Percentiles rank a stretch among this genome's conserved stretches.
phyloP scores from a whole-genome alignment of 163 green algal species.

The Smithsoniella earleae region DNA sequence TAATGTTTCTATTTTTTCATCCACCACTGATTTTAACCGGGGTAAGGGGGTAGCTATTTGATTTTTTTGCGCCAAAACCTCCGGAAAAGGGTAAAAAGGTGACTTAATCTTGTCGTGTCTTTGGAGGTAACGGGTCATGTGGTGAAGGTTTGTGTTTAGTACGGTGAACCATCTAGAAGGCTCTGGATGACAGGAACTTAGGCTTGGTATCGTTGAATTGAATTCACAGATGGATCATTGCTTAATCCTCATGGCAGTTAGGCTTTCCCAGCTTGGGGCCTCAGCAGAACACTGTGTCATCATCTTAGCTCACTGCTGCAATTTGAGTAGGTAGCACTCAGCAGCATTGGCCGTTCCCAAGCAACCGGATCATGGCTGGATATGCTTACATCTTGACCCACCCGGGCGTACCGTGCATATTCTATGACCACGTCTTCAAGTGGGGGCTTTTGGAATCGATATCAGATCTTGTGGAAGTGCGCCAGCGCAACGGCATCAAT shows the following conservation, averaged over 20 bases:
- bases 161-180: no score
- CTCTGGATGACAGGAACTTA: background rate
- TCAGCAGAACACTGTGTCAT: background rate
- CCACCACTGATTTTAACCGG: no score
- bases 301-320: background rate
- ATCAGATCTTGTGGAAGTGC: constrained; percentile 27
- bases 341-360: constrained; percentile 69
- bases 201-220: background rate
- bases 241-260: background rate
- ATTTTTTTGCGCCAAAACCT: no score
- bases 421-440: constrained; percentile 47
- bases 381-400: constrained; percentile 83
- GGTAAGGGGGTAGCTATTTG: no score
- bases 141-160: no score
- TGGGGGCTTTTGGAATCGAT: constrained; percentile 3
- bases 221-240: background rate
- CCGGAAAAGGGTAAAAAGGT: no score
- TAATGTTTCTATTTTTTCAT: no score
- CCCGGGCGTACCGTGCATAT: constrained; percentile 64
- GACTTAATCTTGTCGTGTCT: no score
- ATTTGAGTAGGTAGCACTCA: constrained; percentile 45
- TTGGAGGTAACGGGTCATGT: no score
- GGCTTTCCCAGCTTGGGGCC: background rate
- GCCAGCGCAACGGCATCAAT: constrained; percentile 37
- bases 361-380: constrained; percentile 54